Percentiles rank a stretch among this genome's conserved stretches.
phyloP scores from a whole-genome alignment of 441 rosid genomes.

The Brassica balearica region DNA sequence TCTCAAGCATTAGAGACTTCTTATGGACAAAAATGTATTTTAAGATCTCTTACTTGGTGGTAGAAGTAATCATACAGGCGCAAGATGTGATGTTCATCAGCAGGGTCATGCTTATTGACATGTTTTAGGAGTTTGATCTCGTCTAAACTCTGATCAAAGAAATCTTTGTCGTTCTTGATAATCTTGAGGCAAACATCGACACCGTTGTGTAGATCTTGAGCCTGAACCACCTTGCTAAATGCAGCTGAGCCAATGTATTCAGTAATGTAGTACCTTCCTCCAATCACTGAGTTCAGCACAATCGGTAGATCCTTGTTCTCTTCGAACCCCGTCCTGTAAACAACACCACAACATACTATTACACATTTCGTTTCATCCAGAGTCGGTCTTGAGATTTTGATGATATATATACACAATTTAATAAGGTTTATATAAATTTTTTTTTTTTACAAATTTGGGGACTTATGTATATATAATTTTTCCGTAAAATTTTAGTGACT shows the following conservation, averaged over 20 bases:
- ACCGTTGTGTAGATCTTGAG: slow-evolving; percentile 78
- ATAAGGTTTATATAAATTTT: not conserved
- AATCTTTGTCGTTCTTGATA: slow-evolving; percentile 94
- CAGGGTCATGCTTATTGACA: slow-evolving; percentile 87
- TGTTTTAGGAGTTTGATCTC: slow-evolving; percentile 94
- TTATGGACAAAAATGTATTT: not conserved
- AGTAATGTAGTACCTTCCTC: slow-evolving; percentile 87
- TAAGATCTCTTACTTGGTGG: slow-evolving; percentile 60
- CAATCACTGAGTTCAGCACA: slow-evolving; percentile 72
- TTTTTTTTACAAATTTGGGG: not conserved
- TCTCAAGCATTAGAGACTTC: slow-evolving; percentile 7
- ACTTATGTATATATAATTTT: not conserved
- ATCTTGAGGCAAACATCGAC: slow-evolving; percentile 88
- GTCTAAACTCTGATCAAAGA: slow-evolving; percentile 95
- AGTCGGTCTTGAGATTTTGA: not conserved
- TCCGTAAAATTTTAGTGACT: not conserved
- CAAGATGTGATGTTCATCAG: slow-evolving; percentile 77
- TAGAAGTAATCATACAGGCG: slow-evolving; percentile 96
- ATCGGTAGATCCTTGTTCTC: slow-evolving; percentile 85
- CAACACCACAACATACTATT: not conserved
- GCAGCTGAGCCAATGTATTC: slow-evolving; percentile 97
- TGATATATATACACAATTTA: not conserved
- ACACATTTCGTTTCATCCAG: not conserved
- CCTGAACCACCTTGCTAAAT: slow-evolving; percentile 92
- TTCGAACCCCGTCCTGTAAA: slow-evolving; percentile 94